Percentiles rank a stretch among this genome's conserved stretches.
These are phyloP conservation scores for Pythium coloratum DNA, from an alignment of 352 stramenopile species.

Conservation along the genomic window DNA sequence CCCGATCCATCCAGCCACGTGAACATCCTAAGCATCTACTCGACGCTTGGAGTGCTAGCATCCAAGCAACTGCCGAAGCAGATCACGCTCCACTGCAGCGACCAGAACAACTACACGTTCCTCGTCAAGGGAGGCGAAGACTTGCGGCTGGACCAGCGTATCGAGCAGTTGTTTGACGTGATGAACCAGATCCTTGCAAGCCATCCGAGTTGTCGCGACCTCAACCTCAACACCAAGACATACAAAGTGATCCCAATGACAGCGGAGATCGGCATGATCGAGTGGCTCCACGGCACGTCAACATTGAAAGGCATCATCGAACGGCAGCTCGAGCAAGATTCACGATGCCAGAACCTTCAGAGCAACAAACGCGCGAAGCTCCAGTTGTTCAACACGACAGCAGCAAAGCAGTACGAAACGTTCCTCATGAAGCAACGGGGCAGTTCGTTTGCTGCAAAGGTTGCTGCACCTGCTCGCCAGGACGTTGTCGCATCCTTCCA, in stretches of 20 bases:
- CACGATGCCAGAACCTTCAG: conserved; percentile 50
- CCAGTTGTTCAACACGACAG: conserved; percentile 74
- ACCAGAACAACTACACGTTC: conserved; percentile 84
- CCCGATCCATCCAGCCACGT: conserved; percentile 64
- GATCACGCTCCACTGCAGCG: conserved; percentile 76
- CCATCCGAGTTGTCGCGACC: conserved; percentile 62
- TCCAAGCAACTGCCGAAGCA: conserved; percentile 88
- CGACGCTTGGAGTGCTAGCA: conserved; percentile 70
- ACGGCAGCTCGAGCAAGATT: conserved; percentile 60
- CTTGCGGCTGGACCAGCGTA: conserved; percentile 88
- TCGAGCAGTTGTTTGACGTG: conserved; percentile 91
- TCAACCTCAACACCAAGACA: conserved; percentile 63
- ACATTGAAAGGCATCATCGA: conserved; percentile 84
- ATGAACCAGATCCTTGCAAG: conserved; percentile 89
- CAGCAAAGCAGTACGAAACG: conserved; percentile 68
- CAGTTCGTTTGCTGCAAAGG: conserved; percentile 66
- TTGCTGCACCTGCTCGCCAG: conserved; percentile 44
- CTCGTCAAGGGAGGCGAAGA: conserved; percentile 92
- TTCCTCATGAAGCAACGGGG: conserved; percentile 77
- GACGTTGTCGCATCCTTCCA: conserved; percentile 59
- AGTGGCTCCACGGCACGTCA: conserved; percentile 77
- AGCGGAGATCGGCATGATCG: conserved; percentile 78
- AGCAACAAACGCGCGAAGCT: conserved; percentile 74
- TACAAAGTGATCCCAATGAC: conserved; percentile 90
- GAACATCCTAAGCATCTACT: conserved; percentile 73